Evolutionary conservation across 768 basidiomycete genomes (phyloP), one percentile per base, ranked within the genome.

Genomic region (Stropharia rugosoannulata): DNA sequence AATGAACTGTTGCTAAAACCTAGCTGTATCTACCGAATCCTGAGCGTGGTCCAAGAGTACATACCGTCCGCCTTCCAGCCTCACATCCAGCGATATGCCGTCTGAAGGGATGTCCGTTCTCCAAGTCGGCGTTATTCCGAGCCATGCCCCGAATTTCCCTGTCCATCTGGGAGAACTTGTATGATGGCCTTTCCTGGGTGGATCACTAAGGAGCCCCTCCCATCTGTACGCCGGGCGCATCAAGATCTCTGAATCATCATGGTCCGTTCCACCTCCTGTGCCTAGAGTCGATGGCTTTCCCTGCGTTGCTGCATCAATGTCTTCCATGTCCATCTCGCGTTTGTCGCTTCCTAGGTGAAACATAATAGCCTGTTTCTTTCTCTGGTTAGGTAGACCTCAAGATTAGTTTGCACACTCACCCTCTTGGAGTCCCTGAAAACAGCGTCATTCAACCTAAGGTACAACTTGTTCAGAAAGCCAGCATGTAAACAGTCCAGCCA

Each of bases 391-490:
- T 32, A 27, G 22, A 15, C 7, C 13, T 49, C 2, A 53, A n/a
- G 15, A 51, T 46, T 22, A 5, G 11, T 51, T 45, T 57, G 39
- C 25, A 53, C 4, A 49, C 2, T 13, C 13, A 32, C 86, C 67
- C 74, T 68, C 37, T 72, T 73, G 4, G 82, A 81, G 51, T 79
- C 77, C 51, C 66, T 72, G 64, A 84, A 90, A 5, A 80, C 81
- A 8, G 81, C 79, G 54, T 90, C 85, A 63, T 90, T 87, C 65
- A 92, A 70, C 11, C 86, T 79, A 12, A 85, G 69, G 64, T 90
- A 91, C 16, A 91, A 64, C 64, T 85, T 86, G 70, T 90, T 90
- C 61, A 91, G 65, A 55, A 90, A 79, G 10, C 87, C 87, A 6
- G 80, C 68, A 60, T 87, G 79, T 59, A 89, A 80, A 50, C 81